Evolutionary conservation across 2,329 filamentous ascomycete species (phyloP).

Genomic region (Alternaria metachromatica): DNA sequence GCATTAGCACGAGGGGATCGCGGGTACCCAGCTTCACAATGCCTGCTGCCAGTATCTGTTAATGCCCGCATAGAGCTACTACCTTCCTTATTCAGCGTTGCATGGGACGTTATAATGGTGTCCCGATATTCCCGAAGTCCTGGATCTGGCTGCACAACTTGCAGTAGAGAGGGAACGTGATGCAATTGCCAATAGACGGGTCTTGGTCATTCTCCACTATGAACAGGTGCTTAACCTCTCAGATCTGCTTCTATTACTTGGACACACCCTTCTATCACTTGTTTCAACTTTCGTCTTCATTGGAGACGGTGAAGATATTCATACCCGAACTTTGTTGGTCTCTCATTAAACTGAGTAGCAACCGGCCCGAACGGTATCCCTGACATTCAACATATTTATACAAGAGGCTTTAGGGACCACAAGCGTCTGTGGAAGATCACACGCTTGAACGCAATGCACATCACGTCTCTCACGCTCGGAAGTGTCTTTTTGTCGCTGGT

Average conservation of each 20-base stretch:
- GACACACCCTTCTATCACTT: neutral
- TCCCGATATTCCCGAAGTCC: neutral
- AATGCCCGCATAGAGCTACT: neutral
- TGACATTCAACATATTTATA: neutral
- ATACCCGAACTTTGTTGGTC: neutral
- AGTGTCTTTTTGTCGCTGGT: conserved; percentile 3
- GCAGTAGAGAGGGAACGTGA: neutral
- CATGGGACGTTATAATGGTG: neutral
- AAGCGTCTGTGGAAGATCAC: neutral
- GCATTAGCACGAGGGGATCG: neutral
- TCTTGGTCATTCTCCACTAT: neutral
- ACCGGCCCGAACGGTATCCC: neutral
- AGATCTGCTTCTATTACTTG: neutral
- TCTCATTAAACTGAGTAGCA: neutral
- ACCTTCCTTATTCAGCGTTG: neutral
- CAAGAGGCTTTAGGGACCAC: neutral
- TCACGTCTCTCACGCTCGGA: neutral
- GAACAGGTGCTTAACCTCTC: neutral
- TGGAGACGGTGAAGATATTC: neutral
- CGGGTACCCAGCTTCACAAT: neutral
- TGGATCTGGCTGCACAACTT: neutral
- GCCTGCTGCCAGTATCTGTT: neutral
- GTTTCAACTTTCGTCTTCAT: neutral
- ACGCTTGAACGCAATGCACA: neutral
- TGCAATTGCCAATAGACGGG: neutral